Conservation (phyloP, 805 yeast genomes). For the Ogataea trehalophila region DNA sequence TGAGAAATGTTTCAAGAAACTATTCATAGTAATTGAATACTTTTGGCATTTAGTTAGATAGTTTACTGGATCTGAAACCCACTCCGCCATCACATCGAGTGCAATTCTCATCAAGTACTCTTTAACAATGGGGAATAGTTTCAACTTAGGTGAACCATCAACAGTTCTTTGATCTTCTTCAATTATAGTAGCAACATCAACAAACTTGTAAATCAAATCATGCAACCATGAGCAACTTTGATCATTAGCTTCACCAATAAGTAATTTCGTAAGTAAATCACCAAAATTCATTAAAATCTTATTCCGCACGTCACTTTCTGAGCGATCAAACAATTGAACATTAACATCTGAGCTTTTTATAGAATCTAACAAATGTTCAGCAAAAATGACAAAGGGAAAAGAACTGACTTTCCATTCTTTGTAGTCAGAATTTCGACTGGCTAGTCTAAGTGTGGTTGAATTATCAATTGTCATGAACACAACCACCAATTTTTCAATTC, state of each 20-base stretch:
- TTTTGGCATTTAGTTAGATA: conserved; percentile 2
- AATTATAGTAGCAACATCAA: conserved; percentile 2
- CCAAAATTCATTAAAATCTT: conserved; percentile 6
- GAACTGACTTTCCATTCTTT: conserved; percentile 1
- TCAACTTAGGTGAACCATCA: not conserved
- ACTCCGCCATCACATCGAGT: not conserved
- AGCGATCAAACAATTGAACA: conserved; percentile 9
- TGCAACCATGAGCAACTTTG: no score
- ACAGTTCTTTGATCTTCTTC: not conserved
- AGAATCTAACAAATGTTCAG: conserved; percentile 6
- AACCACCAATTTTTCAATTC: conserved; percentile 5
- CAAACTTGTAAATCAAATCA: conserved; percentile 1
- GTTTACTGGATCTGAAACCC: conserved; percentile 1
- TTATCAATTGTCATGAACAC: conserved; percentile 13
- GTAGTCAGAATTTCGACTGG: not conserved
- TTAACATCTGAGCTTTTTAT: conserved; percentile 2
- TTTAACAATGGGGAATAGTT: not conserved
- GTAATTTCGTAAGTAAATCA: conserved; percentile 2
- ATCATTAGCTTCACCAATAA: not conserved
- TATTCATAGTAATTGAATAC: not conserved
- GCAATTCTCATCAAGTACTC: not conserved
- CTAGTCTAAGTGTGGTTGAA: conserved; percentile 7
- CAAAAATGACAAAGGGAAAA: conserved; percentile 8
- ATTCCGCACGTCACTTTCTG: conserved; percentile 7
- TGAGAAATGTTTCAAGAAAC: not conserved